A percentile compares a stretch with the other conserved stretches of the same genome.
These are phyloP conservation scores for Psilocybe mexicana DNA, from an alignment of 1,284 basidiomycete genomes.

Conservation along the genomic window DNA sequence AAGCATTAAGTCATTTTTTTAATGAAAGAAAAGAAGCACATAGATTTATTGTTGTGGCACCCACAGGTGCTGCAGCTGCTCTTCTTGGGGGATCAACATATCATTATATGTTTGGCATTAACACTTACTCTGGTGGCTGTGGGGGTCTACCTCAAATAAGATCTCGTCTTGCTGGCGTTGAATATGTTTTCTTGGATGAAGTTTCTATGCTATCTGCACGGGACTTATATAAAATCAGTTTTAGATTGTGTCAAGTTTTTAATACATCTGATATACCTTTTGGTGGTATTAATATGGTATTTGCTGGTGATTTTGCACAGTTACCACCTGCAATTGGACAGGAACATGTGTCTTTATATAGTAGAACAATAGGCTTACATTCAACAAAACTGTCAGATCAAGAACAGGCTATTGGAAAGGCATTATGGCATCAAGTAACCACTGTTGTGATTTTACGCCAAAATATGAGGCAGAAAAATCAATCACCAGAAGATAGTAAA, in stretches of 20 bases:
- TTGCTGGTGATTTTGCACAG: slow-evolving; percentile 20
- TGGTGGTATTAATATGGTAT: no score
- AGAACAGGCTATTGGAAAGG: slow-evolving; percentile 25
- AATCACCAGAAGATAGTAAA: no score
- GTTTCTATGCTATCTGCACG: slow-evolving; percentile 29
- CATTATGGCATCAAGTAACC: no score
- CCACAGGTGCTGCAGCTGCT: slow-evolving; percentile 37
- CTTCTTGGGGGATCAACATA: slow-evolving; percentile 38
- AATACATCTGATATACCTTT: slow-evolving; percentile 6
- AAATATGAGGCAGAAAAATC: no score
- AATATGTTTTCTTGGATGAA: slow-evolving; percentile 23
- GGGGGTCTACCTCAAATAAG: not conserved
- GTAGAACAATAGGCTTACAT: not conserved
- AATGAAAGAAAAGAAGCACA: slow-evolving; percentile 24
- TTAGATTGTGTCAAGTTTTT: slow-evolving; percentile 1
- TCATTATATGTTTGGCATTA: slow-evolving; percentile 32
- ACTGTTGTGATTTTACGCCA: no score
- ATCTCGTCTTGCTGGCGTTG: slow-evolving; percentile 15
- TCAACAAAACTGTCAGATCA: not conserved
- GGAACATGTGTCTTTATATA: not conserved
- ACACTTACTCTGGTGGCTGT: not conserved
- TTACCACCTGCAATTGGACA: slow-evolving; percentile 14
- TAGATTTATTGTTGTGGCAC: slow-evolving; percentile 31
- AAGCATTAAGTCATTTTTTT: slow-evolving; percentile 28
- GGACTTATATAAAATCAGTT: slow-evolving; percentile 20